These are phyloP conservation scores for Simplicillium aogashimaense DNA, from an alignment of 2,329 filamentous ascomycete genomes.

Conservation along the genomic window DNA sequence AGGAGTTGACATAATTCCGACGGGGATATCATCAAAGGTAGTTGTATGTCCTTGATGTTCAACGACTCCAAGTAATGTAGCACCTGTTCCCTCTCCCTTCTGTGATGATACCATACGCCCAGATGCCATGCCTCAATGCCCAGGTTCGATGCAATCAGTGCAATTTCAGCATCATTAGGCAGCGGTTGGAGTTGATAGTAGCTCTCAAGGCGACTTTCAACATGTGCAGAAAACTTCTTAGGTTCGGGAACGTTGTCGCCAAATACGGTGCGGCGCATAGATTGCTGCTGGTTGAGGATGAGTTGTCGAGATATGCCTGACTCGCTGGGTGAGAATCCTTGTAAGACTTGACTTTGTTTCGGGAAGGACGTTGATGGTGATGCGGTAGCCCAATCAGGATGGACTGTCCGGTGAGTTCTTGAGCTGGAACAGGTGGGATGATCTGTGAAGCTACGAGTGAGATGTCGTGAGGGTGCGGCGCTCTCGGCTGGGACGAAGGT, in stretches of 20 bases:
- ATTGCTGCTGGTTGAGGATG: slow-evolving; percentile 35
- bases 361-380: slow-evolving; percentile 7
- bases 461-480: neutral
- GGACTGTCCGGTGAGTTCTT: slow-evolving; percentile 1
- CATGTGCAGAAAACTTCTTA: slow-evolving; percentile 36
- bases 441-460: slow-evolving; percentile 4
- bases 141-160: slow-evolving; percentile 44
- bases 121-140: slow-evolving; percentile 41
- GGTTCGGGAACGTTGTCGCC: slow-evolving; percentile 27
- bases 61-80: slow-evolving; percentile 33
- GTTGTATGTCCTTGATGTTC: slow-evolving; percentile 24
- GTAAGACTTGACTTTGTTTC: neutral
- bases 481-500: neutral
- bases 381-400: slow-evolving; percentile 2
- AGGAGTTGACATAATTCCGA: slow-evolving; percentile 39
- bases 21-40: slow-evolving; percentile 38
- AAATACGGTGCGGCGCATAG: slow-evolving; percentile 27
- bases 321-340: slow-evolving; percentile 8
- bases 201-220: slow-evolving; percentile 40
- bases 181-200: slow-evolving; percentile 39
- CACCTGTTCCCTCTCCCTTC: slow-evolving; percentile 37
- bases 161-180: slow-evolving; percentile 38
- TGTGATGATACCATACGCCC: slow-evolving; percentile 46
- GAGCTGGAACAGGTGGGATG: slow-evolving; percentile 11
- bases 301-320: slow-evolving; percentile 26